phyloP scores from a whole-genome alignment of 2,329 filamentous ascomycete genomes.

The Fusarium napiforme region DNA sequence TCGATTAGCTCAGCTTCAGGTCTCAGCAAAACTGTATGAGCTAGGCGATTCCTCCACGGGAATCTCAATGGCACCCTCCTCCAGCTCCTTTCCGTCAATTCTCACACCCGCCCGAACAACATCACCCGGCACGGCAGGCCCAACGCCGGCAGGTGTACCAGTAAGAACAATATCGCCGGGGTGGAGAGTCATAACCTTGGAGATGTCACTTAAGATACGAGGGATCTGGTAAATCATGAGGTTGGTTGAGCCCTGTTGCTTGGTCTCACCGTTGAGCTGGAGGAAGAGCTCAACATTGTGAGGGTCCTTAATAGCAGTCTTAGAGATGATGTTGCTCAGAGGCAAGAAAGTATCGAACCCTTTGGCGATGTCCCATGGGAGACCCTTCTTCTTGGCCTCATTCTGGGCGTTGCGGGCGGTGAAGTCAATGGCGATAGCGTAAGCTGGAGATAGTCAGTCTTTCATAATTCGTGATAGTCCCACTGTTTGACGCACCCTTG shows the following conservation, averaged over 20 bases:
- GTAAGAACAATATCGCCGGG: constrained; percentile 93
- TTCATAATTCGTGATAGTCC: neutral
- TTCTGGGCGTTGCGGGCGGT: constrained; percentile 95
- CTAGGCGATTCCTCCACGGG: constrained; percentile 81
- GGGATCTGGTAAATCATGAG: constrained; percentile 95
- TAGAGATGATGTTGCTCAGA: constrained; percentile 82
- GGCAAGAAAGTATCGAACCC: constrained; percentile 98
- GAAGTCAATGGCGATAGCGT: constrained; percentile 95
- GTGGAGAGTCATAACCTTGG: constrained; percentile 92
- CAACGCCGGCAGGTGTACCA: constrained; percentile 97
- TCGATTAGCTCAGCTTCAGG: constrained; percentile 53
- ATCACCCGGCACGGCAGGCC: constrained; percentile 85
- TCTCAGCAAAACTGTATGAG: constrained; percentile 81
- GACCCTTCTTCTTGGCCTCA: constrained; percentile 92
- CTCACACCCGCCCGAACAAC: constrained; percentile 85
- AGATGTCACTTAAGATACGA: constrained; percentile 88
- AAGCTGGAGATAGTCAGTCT: constrained; percentile 63
- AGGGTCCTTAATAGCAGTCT: constrained; percentile 83
- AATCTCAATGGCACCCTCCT: constrained; percentile 87
- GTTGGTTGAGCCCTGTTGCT: constrained; percentile 88
- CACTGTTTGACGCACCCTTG: constrained; percentile 65
- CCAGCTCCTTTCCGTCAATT: constrained; percentile 82
- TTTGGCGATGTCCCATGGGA: constrained; percentile 96
- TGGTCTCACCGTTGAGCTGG: constrained; percentile 80
- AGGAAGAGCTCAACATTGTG: constrained; percentile 90